These are phyloP conservation scores for Phaeophleospora eucalypticola DNA, from an alignment of 2,329 filamentous ascomycete species.

Conservation along the genomic window DNA sequence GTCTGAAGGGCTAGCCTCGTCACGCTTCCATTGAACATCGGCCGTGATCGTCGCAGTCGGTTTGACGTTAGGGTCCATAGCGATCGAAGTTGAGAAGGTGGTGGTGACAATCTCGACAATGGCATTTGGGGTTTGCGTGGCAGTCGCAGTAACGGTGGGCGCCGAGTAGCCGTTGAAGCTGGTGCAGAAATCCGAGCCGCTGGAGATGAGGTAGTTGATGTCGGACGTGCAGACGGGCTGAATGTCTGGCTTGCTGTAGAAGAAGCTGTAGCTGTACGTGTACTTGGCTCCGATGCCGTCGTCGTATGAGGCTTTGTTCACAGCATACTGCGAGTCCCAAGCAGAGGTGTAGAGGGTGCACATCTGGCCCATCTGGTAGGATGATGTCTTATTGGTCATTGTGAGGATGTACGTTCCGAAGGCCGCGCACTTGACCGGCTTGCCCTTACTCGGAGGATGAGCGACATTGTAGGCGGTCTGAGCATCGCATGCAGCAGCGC, in stretches of 20 bases:
- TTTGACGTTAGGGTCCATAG: too few relatives aligned
- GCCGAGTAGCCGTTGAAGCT: not conserved
- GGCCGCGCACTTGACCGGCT: not conserved
- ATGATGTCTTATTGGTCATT: not conserved
- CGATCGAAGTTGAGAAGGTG: too few relatives aligned
- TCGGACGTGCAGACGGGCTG: not conserved
- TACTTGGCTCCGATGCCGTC: not conserved
- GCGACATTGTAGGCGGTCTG: not conserved
- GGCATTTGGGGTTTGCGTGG: too few relatives aligned
- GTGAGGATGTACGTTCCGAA: not conserved
- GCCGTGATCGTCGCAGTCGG: too few relatives aligned
- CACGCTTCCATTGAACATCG: too few relatives aligned
- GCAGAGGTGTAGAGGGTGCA: not conserved
- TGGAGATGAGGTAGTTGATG: too few relatives aligned
- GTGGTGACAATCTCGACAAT: too few relatives aligned
- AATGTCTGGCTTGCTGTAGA: not conserved
- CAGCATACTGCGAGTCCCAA: not conserved
- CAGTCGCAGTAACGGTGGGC: too few relatives aligned
- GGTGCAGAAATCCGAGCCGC: not conserved
- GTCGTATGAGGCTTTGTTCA: not conserved
- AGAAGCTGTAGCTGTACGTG: constrained; percentile 1
- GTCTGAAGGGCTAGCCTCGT: too few relatives aligned
- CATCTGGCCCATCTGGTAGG: not conserved
- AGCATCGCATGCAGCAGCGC: not conserved
- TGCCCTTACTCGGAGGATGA: not conserved